These are phyloP conservation scores for Trichomonas gallinae DNA, from an alignment of 208 protist genomes.

Conservation along the genomic window DNA sequence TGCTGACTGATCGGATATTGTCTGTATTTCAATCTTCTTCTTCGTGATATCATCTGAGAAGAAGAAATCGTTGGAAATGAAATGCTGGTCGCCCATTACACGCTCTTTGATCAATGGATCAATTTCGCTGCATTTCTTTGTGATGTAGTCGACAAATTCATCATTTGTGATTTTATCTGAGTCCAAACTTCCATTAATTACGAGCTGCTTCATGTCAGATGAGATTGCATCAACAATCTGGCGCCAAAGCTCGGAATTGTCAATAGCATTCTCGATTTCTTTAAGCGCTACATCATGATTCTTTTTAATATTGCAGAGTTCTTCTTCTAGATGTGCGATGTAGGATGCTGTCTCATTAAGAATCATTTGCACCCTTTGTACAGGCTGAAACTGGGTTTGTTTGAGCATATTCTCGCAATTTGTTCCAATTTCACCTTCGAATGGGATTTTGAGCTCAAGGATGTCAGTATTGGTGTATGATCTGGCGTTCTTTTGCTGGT, in stretches of 20 bases:
- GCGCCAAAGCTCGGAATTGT: background rate
- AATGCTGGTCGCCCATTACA: background rate
- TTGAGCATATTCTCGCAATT: background rate
- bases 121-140: background rate
- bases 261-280: background rate
- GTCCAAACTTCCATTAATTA: too few relatives aligned
- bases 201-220: background rate
- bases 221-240: background rate
- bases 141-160: background rate
- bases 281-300: background rate
- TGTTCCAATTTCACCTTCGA: background rate
- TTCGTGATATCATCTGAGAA: background rate
- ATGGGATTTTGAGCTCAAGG: background rate
- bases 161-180: background rate
- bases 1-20: background rate
- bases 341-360: background rate
- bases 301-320: background rate
- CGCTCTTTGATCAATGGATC: background rate
- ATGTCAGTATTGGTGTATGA: background rate
- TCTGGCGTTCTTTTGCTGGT: background rate
- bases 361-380: background rate
- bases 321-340: background rate
- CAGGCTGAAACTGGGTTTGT: background rate
- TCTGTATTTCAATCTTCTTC: background rate
- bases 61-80: background rate